phyloP scores from a whole-genome alignment of 768 basidiomycete genomes.

The Fomitopsis pulvina region DNA sequence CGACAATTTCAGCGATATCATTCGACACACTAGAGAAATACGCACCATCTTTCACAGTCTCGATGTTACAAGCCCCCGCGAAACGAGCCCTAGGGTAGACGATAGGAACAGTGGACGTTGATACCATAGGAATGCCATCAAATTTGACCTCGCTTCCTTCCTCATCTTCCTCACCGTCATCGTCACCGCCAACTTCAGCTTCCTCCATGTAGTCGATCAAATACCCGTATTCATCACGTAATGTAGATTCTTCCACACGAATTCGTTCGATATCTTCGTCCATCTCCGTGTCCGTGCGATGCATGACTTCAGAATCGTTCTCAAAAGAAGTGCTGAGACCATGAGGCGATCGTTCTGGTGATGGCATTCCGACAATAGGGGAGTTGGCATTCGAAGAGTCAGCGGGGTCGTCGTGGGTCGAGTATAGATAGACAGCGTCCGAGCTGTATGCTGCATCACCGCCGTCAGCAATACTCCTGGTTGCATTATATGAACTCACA shows the following conservation, averaged over 20 bases:
- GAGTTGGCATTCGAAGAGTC: constrained; percentile 12
- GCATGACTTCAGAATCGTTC: background rate
- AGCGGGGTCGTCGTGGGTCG: constrained; percentile 56
- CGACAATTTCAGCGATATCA: background rate
- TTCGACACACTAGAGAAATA: background rate
- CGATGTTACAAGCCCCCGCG: constrained; percentile 67
- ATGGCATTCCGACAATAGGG: constrained; percentile 4
- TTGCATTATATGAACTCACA: constrained; percentile 33
- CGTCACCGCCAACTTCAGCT: constrained; percentile 17
- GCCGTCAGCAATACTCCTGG: background rate
- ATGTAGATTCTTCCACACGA: constrained; percentile 10
- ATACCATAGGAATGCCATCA: constrained; percentile 8
- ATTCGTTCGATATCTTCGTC: constrained; percentile 21
- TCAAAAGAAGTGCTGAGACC: background rate
- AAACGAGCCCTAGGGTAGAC: constrained; percentile 60
- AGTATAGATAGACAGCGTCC: constrained; percentile 70
- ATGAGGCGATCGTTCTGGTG: background rate
- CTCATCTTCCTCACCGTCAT: constrained; percentile 22
- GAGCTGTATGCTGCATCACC: constrained; percentile 54
- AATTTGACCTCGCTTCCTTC: constrained; percentile 21
- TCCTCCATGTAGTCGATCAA: background rate
- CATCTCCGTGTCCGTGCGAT: constrained; percentile 22
- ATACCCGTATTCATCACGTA: background rate
- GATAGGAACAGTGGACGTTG: constrained; percentile 35
- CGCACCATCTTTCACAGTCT: constrained; percentile 85